Conservation (phyloP, 352 stramenopile genomes). For the Globisporangium nodosum region DNA sequence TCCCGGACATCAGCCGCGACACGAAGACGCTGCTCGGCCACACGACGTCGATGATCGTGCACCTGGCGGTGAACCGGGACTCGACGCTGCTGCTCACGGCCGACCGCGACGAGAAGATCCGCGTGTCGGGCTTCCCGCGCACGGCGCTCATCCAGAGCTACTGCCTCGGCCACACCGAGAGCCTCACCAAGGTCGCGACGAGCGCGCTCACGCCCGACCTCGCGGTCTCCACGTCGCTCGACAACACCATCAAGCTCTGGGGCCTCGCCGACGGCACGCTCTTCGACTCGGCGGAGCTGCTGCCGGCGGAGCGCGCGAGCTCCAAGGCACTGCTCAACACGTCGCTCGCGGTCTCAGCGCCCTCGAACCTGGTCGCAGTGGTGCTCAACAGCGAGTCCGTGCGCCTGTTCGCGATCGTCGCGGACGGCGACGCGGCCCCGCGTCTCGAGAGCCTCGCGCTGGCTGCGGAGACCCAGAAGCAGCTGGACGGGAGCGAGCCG, state of each 20-base stretch:
- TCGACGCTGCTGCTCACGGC: conserved; percentile 61
- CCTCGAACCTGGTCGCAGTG: conserved; percentile 50
- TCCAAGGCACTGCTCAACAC: conserved; percentile 48
- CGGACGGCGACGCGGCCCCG: conserved; percentile 10
- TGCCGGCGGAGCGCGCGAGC: conserved; percentile 22
- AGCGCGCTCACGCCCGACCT: conserved; percentile 39
- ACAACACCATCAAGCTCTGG: conserved; percentile 84
- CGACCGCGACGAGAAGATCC: conserved; percentile 82
- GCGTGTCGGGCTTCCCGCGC: conserved; percentile 75
- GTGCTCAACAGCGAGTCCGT: conserved; percentile 43
- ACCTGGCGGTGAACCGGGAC: conserved; percentile 51
- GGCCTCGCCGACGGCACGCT: conserved; percentile 38
- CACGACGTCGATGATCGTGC: conserved; percentile 85
- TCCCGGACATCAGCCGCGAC: conserved; percentile 60
- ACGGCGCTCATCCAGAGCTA: conserved; percentile 75
- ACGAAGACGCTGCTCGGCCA: conserved; percentile 74
- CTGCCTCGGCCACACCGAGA: conserved; percentile 72
- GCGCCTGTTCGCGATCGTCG: conserved; percentile 54
- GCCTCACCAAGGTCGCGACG: conserved; percentile 53
- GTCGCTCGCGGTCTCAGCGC: conserved; percentile 49
- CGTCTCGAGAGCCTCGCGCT: conserved; percentile 23
- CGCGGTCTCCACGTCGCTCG: conserved; percentile 66
- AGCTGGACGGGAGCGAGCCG: conserved; percentile 36
- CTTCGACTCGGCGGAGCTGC: conserved; percentile 45
- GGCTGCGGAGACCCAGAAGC: conserved; percentile 21